Conservation (phyloP, 169 alveolate genomes). For the Plasmodium gonderi region DNA sequence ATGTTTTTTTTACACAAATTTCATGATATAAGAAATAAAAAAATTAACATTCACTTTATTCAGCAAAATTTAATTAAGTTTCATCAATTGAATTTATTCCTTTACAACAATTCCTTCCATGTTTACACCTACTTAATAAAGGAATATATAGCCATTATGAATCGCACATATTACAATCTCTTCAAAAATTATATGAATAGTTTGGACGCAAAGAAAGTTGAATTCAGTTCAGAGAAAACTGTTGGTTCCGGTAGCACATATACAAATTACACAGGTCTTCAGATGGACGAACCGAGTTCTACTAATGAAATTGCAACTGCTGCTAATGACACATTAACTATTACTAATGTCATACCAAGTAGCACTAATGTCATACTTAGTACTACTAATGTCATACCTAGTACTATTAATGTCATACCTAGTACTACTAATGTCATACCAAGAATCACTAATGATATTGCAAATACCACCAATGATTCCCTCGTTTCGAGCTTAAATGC, state of each 20-base stretch:
- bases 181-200: slow-evolving; percentile 14
- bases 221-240: not conserved
- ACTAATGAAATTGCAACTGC: not conserved
- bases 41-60: slow-evolving; percentile 73
- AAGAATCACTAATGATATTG: not conserved
- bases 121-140: slow-evolving; percentile 20
- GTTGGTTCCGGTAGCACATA: not conserved
- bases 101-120: slow-evolving; percentile 26
- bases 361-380: not conserved
- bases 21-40: slow-evolving; percentile 75
- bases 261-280: no score
- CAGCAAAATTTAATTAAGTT: slow-evolving; percentile 66
- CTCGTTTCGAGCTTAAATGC: not conserved
- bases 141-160: slow-evolving; percentile 32
- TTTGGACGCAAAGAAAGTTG: not conserved
- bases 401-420: not conserved
- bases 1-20: slow-evolving; percentile 31
- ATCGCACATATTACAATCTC: slow-evolving; percentile 15
- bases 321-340: not conserved
- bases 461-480: not conserved
- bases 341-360: no score
- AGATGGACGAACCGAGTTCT: no score
- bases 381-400: no score
- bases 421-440: not conserved
- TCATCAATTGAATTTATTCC: slow-evolving; percentile 8